Evolutionary conservation across 257 asterid species (phyloP).

Genomic region (Lycium barbarum): DNA sequence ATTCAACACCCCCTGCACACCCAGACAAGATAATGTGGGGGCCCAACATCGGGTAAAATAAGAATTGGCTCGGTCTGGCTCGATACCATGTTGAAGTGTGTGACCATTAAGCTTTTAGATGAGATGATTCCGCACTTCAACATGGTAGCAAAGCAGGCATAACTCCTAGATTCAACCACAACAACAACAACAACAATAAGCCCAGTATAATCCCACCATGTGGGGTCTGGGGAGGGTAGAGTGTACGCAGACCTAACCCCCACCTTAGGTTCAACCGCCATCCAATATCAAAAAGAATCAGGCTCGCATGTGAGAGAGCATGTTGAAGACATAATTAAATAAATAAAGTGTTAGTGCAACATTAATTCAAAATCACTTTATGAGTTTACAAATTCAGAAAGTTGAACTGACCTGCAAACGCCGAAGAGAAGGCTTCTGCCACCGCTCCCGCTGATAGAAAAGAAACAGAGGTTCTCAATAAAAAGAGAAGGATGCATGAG

Average conservation of each 20-base stretch:
- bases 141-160: not conserved
- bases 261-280: not conserved
- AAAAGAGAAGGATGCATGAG: conserved; percentile 25
- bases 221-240: no score
- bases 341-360: not conserved
- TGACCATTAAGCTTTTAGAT: not conserved
- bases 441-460: conserved; percentile 75
- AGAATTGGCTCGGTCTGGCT: not conserved
- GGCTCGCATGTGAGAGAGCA: not conserved
- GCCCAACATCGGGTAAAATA: not conserved
- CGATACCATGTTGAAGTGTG: not conserved
- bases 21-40: not conserved
- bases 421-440: conserved; percentile 96
- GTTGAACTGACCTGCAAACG: conserved; percentile 82
- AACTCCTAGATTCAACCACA: not conserved
- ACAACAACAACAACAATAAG: no score
- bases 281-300: not conserved
- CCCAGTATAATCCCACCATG: no score
- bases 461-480: conserved; percentile 36
- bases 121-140: not conserved
- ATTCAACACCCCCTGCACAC: not conserved
- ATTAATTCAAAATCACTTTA: not conserved
- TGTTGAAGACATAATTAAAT: not conserved
- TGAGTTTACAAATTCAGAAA: not conserved
- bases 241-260: no score